Evolutionary conservation across 2,329 filamentous ascomycete species (phyloP).

Genomic region (Alternaria triticina): DNA sequence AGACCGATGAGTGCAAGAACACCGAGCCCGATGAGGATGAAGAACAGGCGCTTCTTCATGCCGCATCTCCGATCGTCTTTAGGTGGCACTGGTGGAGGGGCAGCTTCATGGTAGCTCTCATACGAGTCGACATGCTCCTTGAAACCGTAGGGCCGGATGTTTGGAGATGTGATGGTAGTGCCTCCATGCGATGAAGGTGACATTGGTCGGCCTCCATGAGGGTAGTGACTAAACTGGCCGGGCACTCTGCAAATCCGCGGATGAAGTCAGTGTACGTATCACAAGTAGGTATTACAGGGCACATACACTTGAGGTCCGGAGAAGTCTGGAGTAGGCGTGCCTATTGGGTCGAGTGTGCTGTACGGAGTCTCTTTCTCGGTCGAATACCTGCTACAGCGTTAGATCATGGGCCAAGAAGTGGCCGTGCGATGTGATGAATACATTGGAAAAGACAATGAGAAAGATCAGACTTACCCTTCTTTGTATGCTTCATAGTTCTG

Average conservation of each 20-base stretch:
- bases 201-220: constrained; percentile 17
- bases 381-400: constrained; percentile 19
- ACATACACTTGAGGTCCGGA: constrained; percentile 26
- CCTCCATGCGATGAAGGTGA: constrained; percentile 27
- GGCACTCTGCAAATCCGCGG: constrained; percentile 14
- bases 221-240: constrained; percentile 21
- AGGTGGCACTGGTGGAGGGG: constrained; percentile 20
- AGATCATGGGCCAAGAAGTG: constrained; percentile 3
- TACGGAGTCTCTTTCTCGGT: constrained; percentile 31
- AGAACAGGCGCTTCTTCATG: constrained; percentile 32
- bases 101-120: constrained; percentile 15
- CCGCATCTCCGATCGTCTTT: constrained; percentile 33
- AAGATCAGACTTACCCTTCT: constrained; percentile 16
- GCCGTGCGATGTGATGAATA: not conserved
- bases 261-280: not conserved
- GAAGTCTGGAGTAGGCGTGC: constrained; percentile 26
- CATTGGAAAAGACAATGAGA: not conserved
- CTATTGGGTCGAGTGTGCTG: constrained; percentile 7
- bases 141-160: constrained; percentile 27
- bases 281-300: not conserved
- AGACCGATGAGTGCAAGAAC: constrained; percentile 41
- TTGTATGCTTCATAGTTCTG: constrained; percentile 16
- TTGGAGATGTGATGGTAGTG: constrained; percentile 22
- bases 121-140: constrained; percentile 32
- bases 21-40: constrained; percentile 28